Evolutionary conservation across 805 yeast species (phyloP), one percentile per base, ranked within the genome.

Genomic region (Hanseniaspora clermontiae): DNA sequence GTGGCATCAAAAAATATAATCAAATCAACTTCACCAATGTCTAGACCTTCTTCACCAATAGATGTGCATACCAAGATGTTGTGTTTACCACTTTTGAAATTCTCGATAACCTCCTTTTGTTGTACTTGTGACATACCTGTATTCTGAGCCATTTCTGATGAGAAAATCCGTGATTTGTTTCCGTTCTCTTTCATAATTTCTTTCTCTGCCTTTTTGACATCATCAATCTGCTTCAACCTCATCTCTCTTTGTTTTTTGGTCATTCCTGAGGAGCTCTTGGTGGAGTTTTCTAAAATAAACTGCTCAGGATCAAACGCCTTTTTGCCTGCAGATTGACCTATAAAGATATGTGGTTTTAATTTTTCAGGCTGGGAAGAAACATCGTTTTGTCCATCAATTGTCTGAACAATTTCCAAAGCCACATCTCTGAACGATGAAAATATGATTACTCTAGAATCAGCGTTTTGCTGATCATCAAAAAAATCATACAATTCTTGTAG

Each of bases 11-110:
- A 93, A 65, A 96, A 90, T 8, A 93, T 76, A 61, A 93, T 91
- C 63, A 93, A 67, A 68, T 93, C 98, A 54, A 93, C 99, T 66
- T 95, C 97, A 36, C 98, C 98, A 61, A 93, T 95, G 73, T 93
- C 98, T 61, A 93, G 75, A 47, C 99, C 99, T 73, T 93, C 99
- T 67, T 93, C 99, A 49, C 97, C 99, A 65, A 93, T 91, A 0
- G 96, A 89, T 0, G 99, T 93, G 5, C 97, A 96, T 6, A 93
- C 96, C 20, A 93, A 71, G 9, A 87, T 81, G 65, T 93, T 95
- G 63, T 79, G 79, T 1, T 69, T 74, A 8, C 95, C 96, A 0
- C 68, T 64, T 63, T 83, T 86, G 70, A 93, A 93, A 57, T 82
- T 74, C 34, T 77, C 76, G 32, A 93, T 83, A 11, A 87, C 77